Evolutionary conservation across 768 basidiomycete genomes (phyloP).

Genomic region (Filobasidium floriforme): DNA sequence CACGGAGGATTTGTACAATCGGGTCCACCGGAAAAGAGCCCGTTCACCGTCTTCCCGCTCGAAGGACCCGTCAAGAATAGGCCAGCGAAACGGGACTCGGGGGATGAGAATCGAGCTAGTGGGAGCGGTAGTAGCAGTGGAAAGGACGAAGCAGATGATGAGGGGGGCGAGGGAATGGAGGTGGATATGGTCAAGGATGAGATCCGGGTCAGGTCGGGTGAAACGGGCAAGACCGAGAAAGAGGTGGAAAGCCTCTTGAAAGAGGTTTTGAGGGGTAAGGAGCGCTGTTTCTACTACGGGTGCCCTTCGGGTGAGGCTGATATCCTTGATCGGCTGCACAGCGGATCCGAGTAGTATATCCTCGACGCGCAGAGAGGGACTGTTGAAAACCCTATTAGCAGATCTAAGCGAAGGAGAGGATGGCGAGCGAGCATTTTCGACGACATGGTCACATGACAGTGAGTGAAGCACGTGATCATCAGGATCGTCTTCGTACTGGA

Average conservation of each 20-base stretch:
- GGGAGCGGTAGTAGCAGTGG: background rate
- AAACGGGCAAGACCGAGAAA: background rate
- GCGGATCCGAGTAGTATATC: background rate
- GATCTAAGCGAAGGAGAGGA: slow-evolving; percentile 51
- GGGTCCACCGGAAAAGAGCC: slow-evolving; percentile 25
- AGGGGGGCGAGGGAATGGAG: background rate
- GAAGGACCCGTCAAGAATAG: slow-evolving; percentile 5
- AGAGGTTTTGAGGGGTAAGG: background rate
- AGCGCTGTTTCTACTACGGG: background rate
- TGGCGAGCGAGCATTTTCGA: slow-evolving; percentile 48
- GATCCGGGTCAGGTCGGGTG: background rate
- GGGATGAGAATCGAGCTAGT: too few relatives aligned
- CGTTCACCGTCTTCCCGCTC: slow-evolving; percentile 37
- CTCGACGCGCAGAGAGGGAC: background rate
- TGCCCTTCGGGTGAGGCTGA: background rate
- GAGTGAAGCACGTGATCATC: too few relatives aligned
- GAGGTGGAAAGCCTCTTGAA: background rate
- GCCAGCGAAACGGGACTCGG: too few relatives aligned
- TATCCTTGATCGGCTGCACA: background rate
- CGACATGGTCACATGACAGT: slow-evolving; percentile 56
- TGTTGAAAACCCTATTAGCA: slow-evolving; percentile 50
- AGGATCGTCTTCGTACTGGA: too few relatives aligned
- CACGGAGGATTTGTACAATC: slow-evolving; percentile 49
- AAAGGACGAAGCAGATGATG: background rate
- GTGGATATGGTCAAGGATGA: background rate